Evolutionary conservation across 345 rosid genomes (phyloP), one percentile per base, ranked within the genome.

Genomic region (Streptanthus diversifolius): DNA sequence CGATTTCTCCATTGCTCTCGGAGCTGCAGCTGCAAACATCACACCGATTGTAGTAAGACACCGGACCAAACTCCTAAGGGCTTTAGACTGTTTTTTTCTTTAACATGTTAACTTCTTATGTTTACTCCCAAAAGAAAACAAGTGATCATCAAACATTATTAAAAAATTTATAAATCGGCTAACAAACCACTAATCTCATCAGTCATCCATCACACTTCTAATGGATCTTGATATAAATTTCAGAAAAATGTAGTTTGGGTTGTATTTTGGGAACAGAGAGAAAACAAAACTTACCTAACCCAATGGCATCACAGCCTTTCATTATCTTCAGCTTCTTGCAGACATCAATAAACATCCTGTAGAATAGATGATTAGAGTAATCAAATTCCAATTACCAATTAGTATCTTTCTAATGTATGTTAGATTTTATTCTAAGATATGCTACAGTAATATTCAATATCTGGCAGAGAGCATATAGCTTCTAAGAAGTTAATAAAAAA

Each of bases 241-340:
- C 15, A 17, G 3, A 15, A 8, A 8, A 51, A 8, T 11, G 53
- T 52, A 29, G 3, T 29, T 62, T 35, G 40, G n/a, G 39, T 21
- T 5, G 15, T 25, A 30, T 39, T 14, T 12, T 35, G 30, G 8
- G 52, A 45, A 29, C 27, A 3, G 13, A 29, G 22, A n/a, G 21
- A 35, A 49, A 17, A 68, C 4, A 24, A 47, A 48, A 64, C 63
- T 49, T 55, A 88, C 98, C 97, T 69, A 93, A 86, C 39, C 98
- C 98, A 76, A 90, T 93, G 29, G 97, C 97, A 86, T 93, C 97
- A 45, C 88, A 79, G 33, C 98, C 82, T 80, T 92, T 92, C 98
- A 90, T 92, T 65, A 90, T 92, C 83, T 92, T 93, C 71, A 93
- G 80, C 85, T 84, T 86, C 87, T 84, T 90, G 88, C 98, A 93